Conservation (phyloP, 371 early-diverging fungal genomes). For the Caulochytrium protostelioides region DNA sequence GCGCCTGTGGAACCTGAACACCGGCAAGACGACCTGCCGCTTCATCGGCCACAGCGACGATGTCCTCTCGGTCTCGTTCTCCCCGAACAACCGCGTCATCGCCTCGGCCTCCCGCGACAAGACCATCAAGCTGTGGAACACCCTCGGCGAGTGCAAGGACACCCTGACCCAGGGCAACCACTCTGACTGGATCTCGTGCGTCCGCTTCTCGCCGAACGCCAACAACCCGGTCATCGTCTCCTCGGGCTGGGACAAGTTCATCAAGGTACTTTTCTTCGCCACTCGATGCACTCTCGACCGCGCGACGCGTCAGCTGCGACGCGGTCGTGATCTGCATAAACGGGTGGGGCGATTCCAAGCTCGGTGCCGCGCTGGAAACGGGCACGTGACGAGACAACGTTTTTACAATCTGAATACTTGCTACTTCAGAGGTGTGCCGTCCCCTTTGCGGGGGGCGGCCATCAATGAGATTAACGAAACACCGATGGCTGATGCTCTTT, state of each 20-base stretch:
- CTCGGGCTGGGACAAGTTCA: slow-evolving; percentile 96
- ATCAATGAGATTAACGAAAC: slow-evolving; percentile 16
- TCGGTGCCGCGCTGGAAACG: no score
- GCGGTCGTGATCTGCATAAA: no score
- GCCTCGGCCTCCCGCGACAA: slow-evolving; percentile 94
- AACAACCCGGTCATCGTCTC: slow-evolving; percentile 91
- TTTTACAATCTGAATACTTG: slow-evolving; percentile 31
- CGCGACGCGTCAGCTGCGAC: no score
- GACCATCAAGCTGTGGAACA: slow-evolving; percentile 98
- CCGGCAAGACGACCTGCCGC: slow-evolving; percentile 74
- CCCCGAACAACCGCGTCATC: slow-evolving; percentile 96
- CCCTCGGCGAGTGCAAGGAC: slow-evolving; percentile 96
- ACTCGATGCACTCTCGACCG: no score
- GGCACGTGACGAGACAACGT: no score
- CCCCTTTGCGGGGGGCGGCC: slow-evolving; percentile 24
- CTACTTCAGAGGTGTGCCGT: slow-evolving; percentile 40
- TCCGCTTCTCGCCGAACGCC: slow-evolving; percentile 96
- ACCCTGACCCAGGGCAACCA: slow-evolving; percentile 81
- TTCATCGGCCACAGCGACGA: slow-evolving; percentile 94
- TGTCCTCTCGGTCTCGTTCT: slow-evolving; percentile 94
- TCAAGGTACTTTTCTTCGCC: no score
- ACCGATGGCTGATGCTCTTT: slow-evolving; percentile 1
- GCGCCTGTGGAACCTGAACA: slow-evolving; percentile 91
- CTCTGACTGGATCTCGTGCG: slow-evolving; percentile 95
- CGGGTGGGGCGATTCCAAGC: no score